Conservation (phyloP, 768 basidiomycete genomes). For the Collybia sordida region DNA sequence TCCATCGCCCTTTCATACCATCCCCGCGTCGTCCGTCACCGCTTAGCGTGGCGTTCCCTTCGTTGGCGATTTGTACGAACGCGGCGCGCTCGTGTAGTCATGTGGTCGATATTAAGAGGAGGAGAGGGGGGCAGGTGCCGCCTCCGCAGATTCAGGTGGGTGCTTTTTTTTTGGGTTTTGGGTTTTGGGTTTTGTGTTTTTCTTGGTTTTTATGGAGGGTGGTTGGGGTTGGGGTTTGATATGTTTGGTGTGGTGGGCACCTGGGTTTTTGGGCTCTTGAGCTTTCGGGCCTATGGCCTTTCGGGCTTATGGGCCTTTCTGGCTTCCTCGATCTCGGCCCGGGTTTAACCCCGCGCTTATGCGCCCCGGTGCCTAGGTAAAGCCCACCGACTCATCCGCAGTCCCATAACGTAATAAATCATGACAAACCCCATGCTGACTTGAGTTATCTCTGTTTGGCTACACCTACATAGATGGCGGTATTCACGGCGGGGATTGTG, state of each 20-base stretch:
- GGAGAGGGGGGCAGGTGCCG: constrained; percentile 26
- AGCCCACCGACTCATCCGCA: no score
- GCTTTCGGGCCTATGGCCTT: no score
- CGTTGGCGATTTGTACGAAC: constrained; percentile 74
- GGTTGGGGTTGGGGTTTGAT: no score
- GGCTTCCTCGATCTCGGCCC: no score
- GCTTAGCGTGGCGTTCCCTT: constrained; percentile 60
- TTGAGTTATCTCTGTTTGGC: no score
- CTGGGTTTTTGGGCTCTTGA: no score
- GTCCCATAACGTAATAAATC: no score
- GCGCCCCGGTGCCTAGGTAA: neutral
- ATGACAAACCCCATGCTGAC: no score
- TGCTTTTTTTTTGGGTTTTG: constrained; percentile 10
- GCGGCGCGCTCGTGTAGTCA: constrained; percentile 83
- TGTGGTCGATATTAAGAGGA: constrained; percentile 61
- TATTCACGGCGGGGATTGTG: constrained; percentile 52
- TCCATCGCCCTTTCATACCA: constrained; percentile 80
- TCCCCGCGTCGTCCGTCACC: constrained; percentile 47
- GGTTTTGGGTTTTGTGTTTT: no score
- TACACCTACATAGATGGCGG: constrained; percentile 34
- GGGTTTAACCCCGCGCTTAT: constrained; percentile 4
- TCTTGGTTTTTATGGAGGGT: no score
- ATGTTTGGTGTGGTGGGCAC: no score
- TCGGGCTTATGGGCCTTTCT: no score
- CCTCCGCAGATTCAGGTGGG: constrained; percentile 37